phyloP scores from a whole-genome alignment of 352 stramenopile species.

The Porosira glacialis region DNA sequence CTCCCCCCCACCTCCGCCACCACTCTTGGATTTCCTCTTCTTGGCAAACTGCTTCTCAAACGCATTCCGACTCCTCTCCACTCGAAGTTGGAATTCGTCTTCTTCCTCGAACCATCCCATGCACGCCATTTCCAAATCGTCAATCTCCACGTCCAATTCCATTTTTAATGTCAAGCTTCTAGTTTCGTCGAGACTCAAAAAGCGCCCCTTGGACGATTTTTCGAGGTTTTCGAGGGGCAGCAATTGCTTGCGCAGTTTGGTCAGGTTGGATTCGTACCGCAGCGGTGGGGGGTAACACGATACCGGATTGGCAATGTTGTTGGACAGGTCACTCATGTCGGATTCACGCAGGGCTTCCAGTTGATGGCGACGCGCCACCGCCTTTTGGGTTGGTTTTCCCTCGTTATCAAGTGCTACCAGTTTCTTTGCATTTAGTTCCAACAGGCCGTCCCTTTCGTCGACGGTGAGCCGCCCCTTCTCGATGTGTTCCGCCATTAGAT shows the following conservation, averaged over 20 bases:
- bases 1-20: neutral
- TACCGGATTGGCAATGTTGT: slow-evolving; percentile 3
- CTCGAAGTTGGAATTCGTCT: slow-evolving; percentile 31
- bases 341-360: slow-evolving; percentile 29
- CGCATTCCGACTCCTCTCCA: slow-evolving; percentile 35
- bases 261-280: slow-evolving; percentile 40
- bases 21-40: neutral
- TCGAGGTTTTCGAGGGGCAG: slow-evolving; percentile 40
- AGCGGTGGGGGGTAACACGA: slow-evolving; percentile 37
- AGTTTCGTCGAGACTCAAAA: slow-evolving; percentile 47
- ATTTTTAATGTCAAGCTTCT: slow-evolving; percentile 36
- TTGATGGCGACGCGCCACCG: slow-evolving; percentile 32
- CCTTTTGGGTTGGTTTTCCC: slow-evolving; percentile 40
- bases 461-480: slow-evolving; percentile 42
- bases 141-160: slow-evolving; percentile 41
- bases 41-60: slow-evolving; percentile 26
- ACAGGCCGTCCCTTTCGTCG: slow-evolving; percentile 29
- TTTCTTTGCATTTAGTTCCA: slow-evolving; percentile 46
- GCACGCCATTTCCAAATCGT: slow-evolving; percentile 30
- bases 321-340: slow-evolving; percentile 17
- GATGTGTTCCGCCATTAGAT: slow-evolving; percentile 28
- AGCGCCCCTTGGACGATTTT: slow-evolving; percentile 25
- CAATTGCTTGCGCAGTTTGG: slow-evolving; percentile 40
- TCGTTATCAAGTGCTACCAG: slow-evolving; percentile 39
- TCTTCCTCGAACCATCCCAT: slow-evolving; percentile 62